Base-by-base conservation (phyloP, 805 yeast species). In the Zygosaccharomyces bisporus region DNA sequence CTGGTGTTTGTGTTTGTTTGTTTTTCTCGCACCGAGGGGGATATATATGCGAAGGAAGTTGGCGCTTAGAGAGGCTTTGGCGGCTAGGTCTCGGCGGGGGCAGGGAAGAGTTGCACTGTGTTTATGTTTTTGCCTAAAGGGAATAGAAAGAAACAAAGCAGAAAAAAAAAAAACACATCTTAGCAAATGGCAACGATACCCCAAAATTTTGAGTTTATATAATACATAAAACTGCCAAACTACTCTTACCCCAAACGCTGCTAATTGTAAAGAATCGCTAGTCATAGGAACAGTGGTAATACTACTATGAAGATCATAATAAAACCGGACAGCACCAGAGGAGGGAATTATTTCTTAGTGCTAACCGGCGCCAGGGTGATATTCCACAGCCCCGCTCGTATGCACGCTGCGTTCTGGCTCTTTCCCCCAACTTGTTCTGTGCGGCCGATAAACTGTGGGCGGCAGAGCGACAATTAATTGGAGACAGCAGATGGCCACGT, bases 31-130 rank as follows among this genome's bases (percentile, higher is more conserved):
- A 12, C n/a, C 4, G 30, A 25, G 10, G 7, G 13, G 13, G 30
- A 25, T 10, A 25, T 10, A 10, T 4, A 9, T 7, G n/a, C 5
- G 30, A 10, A 25, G n/a, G 30, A 25, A 4, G 6, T 25, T 10
- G 30, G 30, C 30, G 30, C 30, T 25, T 12, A 25, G 3, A 25
- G 31, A 25, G 9, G 23, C 19, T 37, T 21, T 32, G 33, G 40
- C 40, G 40, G 40, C 40, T 37, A 37, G 10, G 17, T 23, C 33
- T 25, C 23, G 19, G n/a, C n/a, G n/a, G n/a, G n/a, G n/a, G n/a
- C n/a, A n/a, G n/a, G n/a, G n/a, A n/a, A n/a, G n/a, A n/a, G n/a
- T n/a, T n/a, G n/a, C n/a, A n/a, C n/a, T n/a, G n/a, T n/a, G n/a
- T n/a, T n/a, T n/a, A n/a, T n/a, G n/a, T n/a, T n/a, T n/a, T n/a